Evolutionary conservation across 2,329 filamentous ascomycete genomes (phyloP).

Genomic region (Aspergillus floridensis): DNA sequence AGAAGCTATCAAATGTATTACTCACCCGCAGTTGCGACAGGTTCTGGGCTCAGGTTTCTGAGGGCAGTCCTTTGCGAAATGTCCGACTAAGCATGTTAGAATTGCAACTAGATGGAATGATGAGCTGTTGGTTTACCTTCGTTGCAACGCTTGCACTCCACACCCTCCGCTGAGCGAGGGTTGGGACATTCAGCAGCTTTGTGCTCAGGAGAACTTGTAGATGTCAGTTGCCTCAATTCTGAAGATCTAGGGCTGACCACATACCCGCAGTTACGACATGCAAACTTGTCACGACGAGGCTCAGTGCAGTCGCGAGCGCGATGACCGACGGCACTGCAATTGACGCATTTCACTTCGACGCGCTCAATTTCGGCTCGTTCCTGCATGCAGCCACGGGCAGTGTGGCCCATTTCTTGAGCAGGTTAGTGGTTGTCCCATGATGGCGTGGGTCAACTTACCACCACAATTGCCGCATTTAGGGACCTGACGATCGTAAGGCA

Average conservation of each 20-base stretch:
- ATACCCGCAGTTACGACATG: slow-evolving; percentile 56
- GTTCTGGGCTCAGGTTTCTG: slow-evolving; percentile 33
- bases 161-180: slow-evolving; percentile 41
- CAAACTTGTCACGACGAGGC: slow-evolving; percentile 36
- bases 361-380: slow-evolving; percentile 43
- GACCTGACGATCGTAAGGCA: slow-evolving; percentile 50
- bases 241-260: slow-evolving; percentile 6
- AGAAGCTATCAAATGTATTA: background rate
- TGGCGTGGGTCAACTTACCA: slow-evolving; percentile 30
- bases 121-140: slow-evolving; percentile 28
- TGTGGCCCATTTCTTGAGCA: slow-evolving; percentile 49
- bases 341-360: slow-evolving; percentile 50
- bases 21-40: slow-evolving; percentile 48
- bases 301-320: slow-evolving; percentile 49
- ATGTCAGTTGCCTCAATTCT: slow-evolving; percentile 18
- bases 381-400: slow-evolving; percentile 46
- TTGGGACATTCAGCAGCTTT: slow-evolving; percentile 50
- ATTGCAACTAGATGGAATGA: background rate
- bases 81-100: slow-evolving; percentile 34
- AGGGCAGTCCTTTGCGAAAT: slow-evolving; percentile 49
- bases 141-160: slow-evolving; percentile 47
- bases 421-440: background rate
- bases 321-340: slow-evolving; percentile 49
- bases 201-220: slow-evolving; percentile 42
- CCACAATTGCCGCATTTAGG: slow-evolving; percentile 53